These are phyloP conservation scores for Abortiporus biennis DNA, from an alignment of 1,284 basidiomycete species.

Conservation along the genomic window DNA sequence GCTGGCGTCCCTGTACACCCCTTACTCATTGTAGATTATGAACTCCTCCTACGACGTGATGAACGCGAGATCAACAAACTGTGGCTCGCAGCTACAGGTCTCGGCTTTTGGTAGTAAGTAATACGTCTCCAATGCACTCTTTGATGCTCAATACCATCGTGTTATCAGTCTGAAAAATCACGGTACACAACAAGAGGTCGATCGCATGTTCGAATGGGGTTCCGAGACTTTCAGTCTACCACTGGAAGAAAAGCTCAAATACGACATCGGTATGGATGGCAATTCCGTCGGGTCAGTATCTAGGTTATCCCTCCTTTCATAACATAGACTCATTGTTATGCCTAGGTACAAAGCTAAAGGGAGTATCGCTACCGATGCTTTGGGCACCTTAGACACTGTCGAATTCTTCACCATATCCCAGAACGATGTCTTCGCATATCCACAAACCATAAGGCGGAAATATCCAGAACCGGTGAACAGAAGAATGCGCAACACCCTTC, in stretches of 20 bases:
- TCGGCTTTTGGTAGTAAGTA: conserved; percentile 37
- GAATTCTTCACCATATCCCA: conserved; percentile 67
- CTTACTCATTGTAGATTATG: conserved; percentile 33
- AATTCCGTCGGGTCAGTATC: conserved; percentile 48
- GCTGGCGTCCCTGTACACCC: conserved; percentile 30
- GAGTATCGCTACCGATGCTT: conserved; percentile 55
- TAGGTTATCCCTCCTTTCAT: conserved; percentile 3
- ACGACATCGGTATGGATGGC: conserved; percentile 60
- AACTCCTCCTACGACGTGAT: conserved; percentile 24
- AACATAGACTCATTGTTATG: background rate
- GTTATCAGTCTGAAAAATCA: conserved; percentile 52
- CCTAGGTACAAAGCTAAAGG: conserved; percentile 61
- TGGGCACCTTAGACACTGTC: conserved; percentile 48
- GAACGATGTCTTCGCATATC: conserved; percentile 59
- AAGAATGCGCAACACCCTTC: conserved; percentile 42
- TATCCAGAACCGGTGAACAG: conserved; percentile 50
- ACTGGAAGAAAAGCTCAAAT: conserved; percentile 56
- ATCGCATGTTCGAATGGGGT: conserved; percentile 57
- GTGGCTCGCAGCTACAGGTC: conserved; percentile 29
- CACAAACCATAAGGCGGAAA: conserved; percentile 39
- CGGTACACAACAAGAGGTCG: conserved; percentile 45
- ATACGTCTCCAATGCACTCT: conserved; percentile 3
- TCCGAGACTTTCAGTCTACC: conserved; percentile 52
- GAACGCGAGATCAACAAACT: conserved; percentile 26
- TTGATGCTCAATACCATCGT: conserved; percentile 6